phyloP scores from a whole-genome alignment of 106 monocot species.

The Dioscorea dumetorum region DNA sequence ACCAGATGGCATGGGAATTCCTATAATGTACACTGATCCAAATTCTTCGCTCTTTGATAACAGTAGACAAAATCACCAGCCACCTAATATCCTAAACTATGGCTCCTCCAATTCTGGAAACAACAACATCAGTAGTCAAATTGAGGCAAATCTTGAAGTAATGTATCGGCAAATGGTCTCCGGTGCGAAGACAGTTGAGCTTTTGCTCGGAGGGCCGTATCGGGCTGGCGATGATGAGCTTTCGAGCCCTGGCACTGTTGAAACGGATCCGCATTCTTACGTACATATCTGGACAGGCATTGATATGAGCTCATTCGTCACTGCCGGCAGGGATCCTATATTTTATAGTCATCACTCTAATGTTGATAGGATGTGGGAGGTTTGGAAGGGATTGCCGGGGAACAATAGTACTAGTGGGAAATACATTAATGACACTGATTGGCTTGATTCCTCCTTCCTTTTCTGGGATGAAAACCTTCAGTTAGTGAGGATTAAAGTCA shows the following conservation, averaged over 20 bases:
- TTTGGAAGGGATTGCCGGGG: neutral
- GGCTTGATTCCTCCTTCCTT: slow-evolving; percentile 10
- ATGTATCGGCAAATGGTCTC: no score
- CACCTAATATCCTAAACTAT: no score
- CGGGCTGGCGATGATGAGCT: no score
- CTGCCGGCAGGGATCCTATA: slow-evolving; percentile 1
- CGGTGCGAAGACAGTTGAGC: no score
- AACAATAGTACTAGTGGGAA: neutral
- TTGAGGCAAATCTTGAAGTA: no score
- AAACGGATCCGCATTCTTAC: neutral
- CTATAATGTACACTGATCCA: no score
- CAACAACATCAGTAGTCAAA: no score
- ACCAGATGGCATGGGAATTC: no score
- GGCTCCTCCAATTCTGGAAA: no score
- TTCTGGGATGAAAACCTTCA: slow-evolving; percentile 18
- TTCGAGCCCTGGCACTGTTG: neutral
- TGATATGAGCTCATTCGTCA: neutral
- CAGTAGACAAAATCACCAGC: no score
- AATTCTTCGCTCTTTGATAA: no score
- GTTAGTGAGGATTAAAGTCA: slow-evolving; percentile 5
- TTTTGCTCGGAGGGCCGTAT: no score
- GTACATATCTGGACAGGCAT: neutral
- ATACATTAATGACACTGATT: neutral
- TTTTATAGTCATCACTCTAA: slow-evolving; percentile 13
- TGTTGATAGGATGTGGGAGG: slow-evolving; percentile 8